These are phyloP conservation scores for Penicillium turbatum DNA, from an alignment of 495 filamentous ascomycete species.

Conservation along the genomic window DNA sequence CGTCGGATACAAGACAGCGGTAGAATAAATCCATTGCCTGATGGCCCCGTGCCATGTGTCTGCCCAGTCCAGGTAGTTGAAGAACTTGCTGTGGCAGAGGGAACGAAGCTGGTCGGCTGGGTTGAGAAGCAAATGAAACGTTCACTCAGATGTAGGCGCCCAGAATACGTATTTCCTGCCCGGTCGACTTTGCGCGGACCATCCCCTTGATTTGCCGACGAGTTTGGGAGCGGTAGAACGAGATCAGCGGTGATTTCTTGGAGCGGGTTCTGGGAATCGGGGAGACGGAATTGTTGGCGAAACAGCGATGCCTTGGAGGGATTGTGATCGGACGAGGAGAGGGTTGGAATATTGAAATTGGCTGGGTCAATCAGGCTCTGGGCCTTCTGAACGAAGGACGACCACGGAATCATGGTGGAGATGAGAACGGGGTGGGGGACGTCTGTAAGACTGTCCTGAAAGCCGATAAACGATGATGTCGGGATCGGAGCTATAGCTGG, in stretches of 20 bases:
- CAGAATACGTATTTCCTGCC: conserved; percentile 80
- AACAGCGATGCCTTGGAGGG: conserved; percentile 91
- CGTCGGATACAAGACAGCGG: conserved; percentile 86
- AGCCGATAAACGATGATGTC: conserved; percentile 20
- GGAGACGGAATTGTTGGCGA: conserved; percentile 93
- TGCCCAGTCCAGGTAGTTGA: conserved; percentile 81
- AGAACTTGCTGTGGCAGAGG: conserved; percentile 65
- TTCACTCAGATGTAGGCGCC: conserved; percentile 89
- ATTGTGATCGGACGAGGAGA: conserved; percentile 64
- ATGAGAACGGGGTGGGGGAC: background rate
- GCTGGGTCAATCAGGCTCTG: conserved; percentile 87
- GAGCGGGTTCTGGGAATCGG: conserved; percentile 82
- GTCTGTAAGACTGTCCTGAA: background rate
- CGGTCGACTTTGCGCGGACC: conserved; percentile 55
- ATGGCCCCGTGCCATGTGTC: conserved; percentile 85
- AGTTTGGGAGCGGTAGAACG: conserved; percentile 64
- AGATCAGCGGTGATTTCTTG: conserved; percentile 96
- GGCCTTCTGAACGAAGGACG: conserved; percentile 89
- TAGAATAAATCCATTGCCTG: conserved; percentile 94
- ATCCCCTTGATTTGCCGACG: conserved; percentile 51
- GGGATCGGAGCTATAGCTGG: conserved; percentile 28
- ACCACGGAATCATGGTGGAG: conserved; percentile 68
- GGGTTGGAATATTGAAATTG: conserved; percentile 56
- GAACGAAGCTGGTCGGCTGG: conserved; percentile 80
- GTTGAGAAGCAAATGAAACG: conserved; percentile 94